A percentile compares a stretch with the other conserved stretches of the same genome.
These are phyloP conservation scores for Wickerhamiella nectarea DNA, from an alignment of 805 yeast species.

Conservation along the genomic window DNA sequence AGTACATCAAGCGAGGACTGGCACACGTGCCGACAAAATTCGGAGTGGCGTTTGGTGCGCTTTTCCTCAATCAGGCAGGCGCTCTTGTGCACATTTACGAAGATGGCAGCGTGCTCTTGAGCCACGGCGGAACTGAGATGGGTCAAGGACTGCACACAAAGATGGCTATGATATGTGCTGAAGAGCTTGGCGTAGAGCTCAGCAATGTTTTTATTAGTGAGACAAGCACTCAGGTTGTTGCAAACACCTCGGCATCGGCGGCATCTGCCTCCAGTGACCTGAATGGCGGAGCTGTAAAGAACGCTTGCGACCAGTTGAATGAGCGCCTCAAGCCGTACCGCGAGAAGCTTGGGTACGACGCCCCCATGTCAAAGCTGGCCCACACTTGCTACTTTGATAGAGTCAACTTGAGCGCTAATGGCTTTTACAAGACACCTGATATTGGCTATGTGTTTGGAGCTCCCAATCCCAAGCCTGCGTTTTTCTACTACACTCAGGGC, in stretches of 20 bases:
- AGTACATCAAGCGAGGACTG: constrained; percentile 36
- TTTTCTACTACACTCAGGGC: constrained; percentile 36
- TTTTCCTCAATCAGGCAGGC: constrained; percentile 35
- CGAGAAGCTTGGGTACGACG: constrained; percentile 27
- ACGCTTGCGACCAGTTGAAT: constrained; percentile 35
- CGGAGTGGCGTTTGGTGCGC: constrained; percentile 36
- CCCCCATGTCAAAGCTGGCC: constrained; percentile 32
- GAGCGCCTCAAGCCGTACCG: constrained; percentile 31
- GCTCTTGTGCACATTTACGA: constrained; percentile 35
- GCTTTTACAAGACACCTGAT: constrained; percentile 38
- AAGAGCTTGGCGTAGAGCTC: constrained; percentile 31
- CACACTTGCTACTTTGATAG: constrained; percentile 34
- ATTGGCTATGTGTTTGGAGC: constrained; percentile 33
- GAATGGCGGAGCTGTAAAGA: constrained; percentile 37
- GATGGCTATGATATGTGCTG: constrained; percentile 36
- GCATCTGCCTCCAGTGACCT: constrained; percentile 38
- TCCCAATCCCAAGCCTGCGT: constrained; percentile 34
- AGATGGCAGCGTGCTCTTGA: constrained; percentile 34
- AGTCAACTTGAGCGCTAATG: constrained; percentile 35
- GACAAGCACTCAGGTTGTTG: constrained; percentile 35
- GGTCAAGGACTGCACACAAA: constrained; percentile 39
- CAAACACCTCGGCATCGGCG: constrained; percentile 37
- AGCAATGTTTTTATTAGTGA: constrained; percentile 33
- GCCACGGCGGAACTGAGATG: constrained; percentile 40
- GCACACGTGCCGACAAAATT: constrained; percentile 36